A percentile compares a stretch with the other conserved stretches of the same genome.
These are phyloP conservation scores for Daldinia caldariorum DNA, from an alignment of 495 filamentous ascomycete genomes.

Conservation along the genomic window DNA sequence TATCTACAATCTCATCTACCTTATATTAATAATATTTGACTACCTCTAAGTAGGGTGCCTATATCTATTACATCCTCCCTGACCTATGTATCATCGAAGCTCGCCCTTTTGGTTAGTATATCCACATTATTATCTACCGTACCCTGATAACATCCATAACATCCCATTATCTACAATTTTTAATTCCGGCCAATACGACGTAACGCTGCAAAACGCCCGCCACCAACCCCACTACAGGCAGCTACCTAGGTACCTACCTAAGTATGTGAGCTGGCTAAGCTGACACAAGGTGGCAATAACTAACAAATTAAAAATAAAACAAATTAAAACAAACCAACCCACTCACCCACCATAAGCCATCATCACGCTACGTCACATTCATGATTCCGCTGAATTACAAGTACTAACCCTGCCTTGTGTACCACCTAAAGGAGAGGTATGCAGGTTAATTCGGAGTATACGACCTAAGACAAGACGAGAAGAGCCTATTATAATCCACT, in stretches of 20 bases:
- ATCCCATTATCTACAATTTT: background rate
- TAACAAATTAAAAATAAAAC: background rate
- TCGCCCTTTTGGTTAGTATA: background rate
- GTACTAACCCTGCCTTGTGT: conserved; percentile 8
- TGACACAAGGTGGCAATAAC: too few species aligned
- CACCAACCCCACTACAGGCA: conserved; percentile 15
- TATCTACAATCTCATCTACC: background rate
- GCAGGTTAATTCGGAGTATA: conserved; percentile 16
- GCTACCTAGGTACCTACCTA: too few species aligned
- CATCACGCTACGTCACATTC: conserved; percentile 42
- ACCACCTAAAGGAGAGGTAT: conserved; percentile 20
- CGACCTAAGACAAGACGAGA: conserved; percentile 17
- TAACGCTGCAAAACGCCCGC: conserved; percentile 4
- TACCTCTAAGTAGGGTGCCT: too few species aligned
- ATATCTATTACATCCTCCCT: too few species aligned
- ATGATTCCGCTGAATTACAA: conserved; percentile 20
- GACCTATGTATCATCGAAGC: background rate
- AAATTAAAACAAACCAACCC: conserved; percentile 6
- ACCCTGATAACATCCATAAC: background rate
- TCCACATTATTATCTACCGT: background rate
- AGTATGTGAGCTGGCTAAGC: too few species aligned
- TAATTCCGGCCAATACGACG: conserved; percentile 19
- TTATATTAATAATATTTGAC: background rate
- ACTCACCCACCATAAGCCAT: conserved; percentile 16
- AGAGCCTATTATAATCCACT: conserved; percentile 24